phyloP scores from a whole-genome alignment of 2,329 filamentous ascomycete species.

The Xylariaceae sp. region DNA sequence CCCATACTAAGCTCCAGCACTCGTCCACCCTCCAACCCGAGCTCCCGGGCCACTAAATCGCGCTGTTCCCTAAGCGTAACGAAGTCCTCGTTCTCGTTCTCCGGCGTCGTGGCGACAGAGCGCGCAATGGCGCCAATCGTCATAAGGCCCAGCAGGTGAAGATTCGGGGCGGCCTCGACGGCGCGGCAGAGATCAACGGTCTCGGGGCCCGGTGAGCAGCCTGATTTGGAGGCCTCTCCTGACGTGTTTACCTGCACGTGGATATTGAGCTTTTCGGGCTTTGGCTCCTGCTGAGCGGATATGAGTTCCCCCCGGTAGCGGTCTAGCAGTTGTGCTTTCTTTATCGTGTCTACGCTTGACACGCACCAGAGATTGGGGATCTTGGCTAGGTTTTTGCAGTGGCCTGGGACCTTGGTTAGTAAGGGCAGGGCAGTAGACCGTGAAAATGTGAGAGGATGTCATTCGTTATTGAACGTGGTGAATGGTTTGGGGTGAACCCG shows the following conservation, averaged over 20 bases:
- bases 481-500: not conserved
- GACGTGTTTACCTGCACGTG: constrained; percentile 97
- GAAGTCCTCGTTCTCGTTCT: constrained; percentile 92
- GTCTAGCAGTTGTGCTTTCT: constrained; percentile 82
- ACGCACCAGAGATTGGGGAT: constrained; percentile 90
- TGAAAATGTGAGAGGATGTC: not conserved
- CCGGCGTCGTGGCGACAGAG: constrained; percentile 66
- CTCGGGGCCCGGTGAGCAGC: constrained; percentile 64
- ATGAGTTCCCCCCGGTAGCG: constrained; percentile 64
- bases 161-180: constrained; percentile 58
- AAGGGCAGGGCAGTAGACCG: not conserved
- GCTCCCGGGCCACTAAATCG: constrained; percentile 62
- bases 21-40: constrained; percentile 47
- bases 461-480: not conserved
- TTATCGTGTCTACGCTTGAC: constrained; percentile 79
- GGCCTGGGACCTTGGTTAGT: constrained; percentile 53
- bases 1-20: constrained; percentile 90
- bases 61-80: constrained; percentile 61
- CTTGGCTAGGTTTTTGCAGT: constrained; percentile 81
- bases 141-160: constrained; percentile 82
- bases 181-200: constrained; percentile 62
- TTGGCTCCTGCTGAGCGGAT: constrained; percentile 23
- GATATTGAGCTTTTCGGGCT: constrained; percentile 54
- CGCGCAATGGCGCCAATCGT: constrained; percentile 94
- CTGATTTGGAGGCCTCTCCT: constrained; percentile 80